Conservation (phyloP, 768 basidiomycete species). For the Aureoboletus auriporus region DNA sequence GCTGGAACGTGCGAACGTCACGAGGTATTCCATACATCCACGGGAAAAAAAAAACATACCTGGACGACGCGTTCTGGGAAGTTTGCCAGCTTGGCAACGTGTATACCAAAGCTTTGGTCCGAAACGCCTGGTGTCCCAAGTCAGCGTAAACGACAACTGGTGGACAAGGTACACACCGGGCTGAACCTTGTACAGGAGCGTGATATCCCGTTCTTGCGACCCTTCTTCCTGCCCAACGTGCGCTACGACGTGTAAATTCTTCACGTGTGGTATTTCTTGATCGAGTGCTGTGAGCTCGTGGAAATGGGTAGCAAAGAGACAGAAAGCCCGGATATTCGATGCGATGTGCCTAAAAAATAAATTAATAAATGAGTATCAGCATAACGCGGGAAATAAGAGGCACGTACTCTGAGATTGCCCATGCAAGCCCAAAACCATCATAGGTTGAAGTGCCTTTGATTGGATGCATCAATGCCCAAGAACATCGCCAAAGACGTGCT, state of each 20-base stretch:
- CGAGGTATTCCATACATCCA: neutral
- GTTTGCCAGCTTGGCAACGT: constrained; percentile 95
- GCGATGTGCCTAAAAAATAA: constrained; percentile 93
- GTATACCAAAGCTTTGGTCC: constrained; percentile 98
- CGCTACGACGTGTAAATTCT: constrained; percentile 94
- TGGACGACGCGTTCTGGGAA: constrained; percentile 94
- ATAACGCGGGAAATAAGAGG: neutral
- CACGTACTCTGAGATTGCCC: constrained; percentile 95
- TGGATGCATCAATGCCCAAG: constrained; percentile 1
- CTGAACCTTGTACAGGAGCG: constrained; percentile 67
- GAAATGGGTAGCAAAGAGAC: constrained; percentile 96
- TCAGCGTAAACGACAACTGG: neutral
- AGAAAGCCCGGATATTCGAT: constrained; percentile 87
- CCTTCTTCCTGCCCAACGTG: constrained; percentile 62
- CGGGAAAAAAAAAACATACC: constrained; percentile 35
- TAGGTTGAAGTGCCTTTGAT: constrained; percentile 85
- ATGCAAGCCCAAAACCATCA: constrained; percentile 96
- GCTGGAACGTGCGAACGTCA: constrained; percentile 36
- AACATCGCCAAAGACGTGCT: neutral
- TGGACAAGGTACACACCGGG: constrained; percentile 54
- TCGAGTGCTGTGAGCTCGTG: constrained; percentile 94
- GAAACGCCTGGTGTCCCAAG: constrained; percentile 58
- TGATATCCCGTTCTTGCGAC: constrained; percentile 69
- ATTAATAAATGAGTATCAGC: neutral
- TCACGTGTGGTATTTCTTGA: constrained; percentile 81